These are phyloP conservation scores for Rossbeevera mucosa DNA, from an alignment of 768 basidiomycete genomes.

Conservation along the genomic window DNA sequence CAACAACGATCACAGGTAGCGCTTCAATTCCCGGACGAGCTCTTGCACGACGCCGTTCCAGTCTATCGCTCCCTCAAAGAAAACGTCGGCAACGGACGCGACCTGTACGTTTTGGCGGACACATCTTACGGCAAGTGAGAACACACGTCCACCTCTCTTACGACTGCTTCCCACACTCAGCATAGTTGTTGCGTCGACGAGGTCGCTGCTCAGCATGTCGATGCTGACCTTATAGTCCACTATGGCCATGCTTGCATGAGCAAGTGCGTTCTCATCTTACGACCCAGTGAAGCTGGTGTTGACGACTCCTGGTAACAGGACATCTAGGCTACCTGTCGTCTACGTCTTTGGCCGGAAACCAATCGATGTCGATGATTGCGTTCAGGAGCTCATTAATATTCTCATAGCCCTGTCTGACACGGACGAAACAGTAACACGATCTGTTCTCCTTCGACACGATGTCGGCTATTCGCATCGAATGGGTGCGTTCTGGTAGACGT, in stretches of 20 bases:
- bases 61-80: conserved; percentile 68
- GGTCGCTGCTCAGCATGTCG: conserved; percentile 89
- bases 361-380: conserved; percentile 54
- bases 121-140: conserved; percentile 92
- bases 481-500: conserved; percentile 37
- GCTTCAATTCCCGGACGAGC: conserved; percentile 94
- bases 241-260: conserved; percentile 97
- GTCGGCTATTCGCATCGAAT: conserved; percentile 70
- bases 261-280: conserved; percentile 49
- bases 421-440: conserved; percentile 10
- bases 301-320: conserved; percentile 42
- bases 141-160: conserved; percentile 2
- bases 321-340: conserved; percentile 81
- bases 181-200: conserved; percentile 93
- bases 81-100: conserved; percentile 39
- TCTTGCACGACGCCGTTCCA: conserved; percentile 80
- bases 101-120: conserved; percentile 91
- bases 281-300: neutral
- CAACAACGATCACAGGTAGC: conserved; percentile 64
- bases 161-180: conserved; percentile 1
- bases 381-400: conserved; percentile 36
- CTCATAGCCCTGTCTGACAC: conserved; percentile 19
- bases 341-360: conserved; percentile 83
- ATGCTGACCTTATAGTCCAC: conserved; percentile 88
- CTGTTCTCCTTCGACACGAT: conserved; percentile 64